Evolutionary conservation across 1,139 yeast genomes (phyloP), one percentile per base, ranked within the genome.

Genomic region (Magnusiomyces tetraspermus): DNA sequence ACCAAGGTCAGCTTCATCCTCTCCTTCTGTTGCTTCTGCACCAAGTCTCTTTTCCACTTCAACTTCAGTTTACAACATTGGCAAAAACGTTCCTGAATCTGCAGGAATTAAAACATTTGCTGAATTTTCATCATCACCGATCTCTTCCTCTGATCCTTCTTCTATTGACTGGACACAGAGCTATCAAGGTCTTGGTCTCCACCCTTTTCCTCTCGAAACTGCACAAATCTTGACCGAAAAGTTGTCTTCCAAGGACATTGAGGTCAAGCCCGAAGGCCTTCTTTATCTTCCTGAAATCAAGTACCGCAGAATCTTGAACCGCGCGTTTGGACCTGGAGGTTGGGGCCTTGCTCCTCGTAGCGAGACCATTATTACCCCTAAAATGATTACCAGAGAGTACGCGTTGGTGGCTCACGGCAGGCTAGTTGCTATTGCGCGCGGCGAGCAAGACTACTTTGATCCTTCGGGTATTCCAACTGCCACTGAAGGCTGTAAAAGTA

Each of bases 261-360:
- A 92, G 67, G 85, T 92, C 59, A 92, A 92, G 58, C 97, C 98
- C 0, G 98, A 92, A 67, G 97, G 98, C 19, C 73, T 92, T 51
- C 69, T 92, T 15, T 92, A 88, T 63, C 72, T 92, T 50, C 98
- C 98, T 0, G 98, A 92, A 68, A 92, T 92, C 68, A 89, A 90
- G 66, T 92, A 92, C 66, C 79, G 98, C 58, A 77, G 98, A 48
- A 84, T 89, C 36, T 71, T 92, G 60, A 90, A 90, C 69, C 76
- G 76, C 41, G 95, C 97, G 0, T 90, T 92, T 73, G 98, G 98
- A 1, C 97, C 98, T 1, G 98, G 98, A 24, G 97, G 96, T 1
- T 92, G 98, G 98, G 98, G 98, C 0, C 73, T 92, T 55, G 96
- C 95, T 0, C 97, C 98, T 10, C 73, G 98, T 54, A 84, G 96